These are phyloP conservation scores for Neocallimastix lanati DNA, from an alignment of 192 early-diverging fungal genomes.

Conservation along the genomic window DNA sequence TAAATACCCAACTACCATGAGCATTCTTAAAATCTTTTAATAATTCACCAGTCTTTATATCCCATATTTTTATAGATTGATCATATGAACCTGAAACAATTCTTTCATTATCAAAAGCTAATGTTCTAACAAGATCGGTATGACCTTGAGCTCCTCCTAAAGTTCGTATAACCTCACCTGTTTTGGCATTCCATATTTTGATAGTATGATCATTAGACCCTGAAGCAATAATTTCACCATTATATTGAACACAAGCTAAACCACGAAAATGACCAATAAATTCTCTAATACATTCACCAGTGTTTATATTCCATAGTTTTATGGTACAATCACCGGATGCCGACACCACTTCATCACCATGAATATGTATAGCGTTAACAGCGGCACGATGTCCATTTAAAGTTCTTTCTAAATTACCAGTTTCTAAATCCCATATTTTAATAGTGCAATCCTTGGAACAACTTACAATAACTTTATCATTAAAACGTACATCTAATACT, in stretches of 20 bases:
- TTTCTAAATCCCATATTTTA: slow-evolving; percentile 58
- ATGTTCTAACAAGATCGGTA: slow-evolving; percentile 56
- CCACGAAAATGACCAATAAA: slow-evolving; percentile 62
- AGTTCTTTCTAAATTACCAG: slow-evolving; percentile 40
- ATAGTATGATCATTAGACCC: slow-evolving; percentile 73
- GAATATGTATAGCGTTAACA: slow-evolving; percentile 67
- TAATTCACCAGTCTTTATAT: slow-evolving; percentile 50
- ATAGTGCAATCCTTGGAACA: slow-evolving; percentile 89
- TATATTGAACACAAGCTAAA: slow-evolving; percentile 77
- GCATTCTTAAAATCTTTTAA: slow-evolving; percentile 36
- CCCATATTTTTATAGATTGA: slow-evolving; percentile 76
- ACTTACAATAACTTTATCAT: slow-evolving; percentile 47
- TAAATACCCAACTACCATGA: background rate
- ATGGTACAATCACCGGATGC: slow-evolving; percentile 77
- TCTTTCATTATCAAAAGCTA: slow-evolving; percentile 56
- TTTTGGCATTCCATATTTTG: slow-evolving; percentile 36
- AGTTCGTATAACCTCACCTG: slow-evolving; percentile 4
- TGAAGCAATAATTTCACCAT: slow-evolving; percentile 62
- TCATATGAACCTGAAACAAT: slow-evolving; percentile 83
- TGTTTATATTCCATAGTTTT: slow-evolving; percentile 60
- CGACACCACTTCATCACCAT: slow-evolving; percentile 44
- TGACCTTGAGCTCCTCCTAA: slow-evolving; percentile 35
- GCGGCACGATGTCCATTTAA: slow-evolving; percentile 52
- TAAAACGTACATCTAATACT: slow-evolving; percentile 38
- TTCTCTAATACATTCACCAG: slow-evolving; percentile 41